These are phyloP conservation scores for Coemansia guatemalensis DNA, from an alignment of 192 early-diverging fungal genomes.

Conservation along the genomic window DNA sequence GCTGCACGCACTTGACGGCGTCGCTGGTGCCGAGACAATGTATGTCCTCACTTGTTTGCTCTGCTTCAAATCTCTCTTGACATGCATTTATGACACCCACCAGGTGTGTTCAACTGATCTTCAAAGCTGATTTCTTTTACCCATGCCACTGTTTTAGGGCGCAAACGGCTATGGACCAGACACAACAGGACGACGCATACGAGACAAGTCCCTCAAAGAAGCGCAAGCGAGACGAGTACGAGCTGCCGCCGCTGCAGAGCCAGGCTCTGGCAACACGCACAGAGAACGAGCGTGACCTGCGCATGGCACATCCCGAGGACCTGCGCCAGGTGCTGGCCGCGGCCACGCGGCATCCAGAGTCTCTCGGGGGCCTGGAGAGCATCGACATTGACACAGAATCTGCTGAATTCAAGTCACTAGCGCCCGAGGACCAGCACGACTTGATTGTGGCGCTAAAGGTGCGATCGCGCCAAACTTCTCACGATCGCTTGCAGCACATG, in stretches of 20 bases:
- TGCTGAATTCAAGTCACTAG: constrained; percentile 67
- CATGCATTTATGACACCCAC: too few relatives aligned
- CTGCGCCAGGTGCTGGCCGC: constrained; percentile 36
- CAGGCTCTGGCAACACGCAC: constrained; percentile 30
- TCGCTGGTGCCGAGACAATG: not conserved
- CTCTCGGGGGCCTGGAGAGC: constrained; percentile 48
- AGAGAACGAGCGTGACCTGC: constrained; percentile 35
- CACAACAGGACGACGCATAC: not conserved
- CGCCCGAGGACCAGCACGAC: constrained; percentile 88
- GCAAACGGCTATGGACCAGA: constrained; percentile 1
- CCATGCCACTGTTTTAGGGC: not conserved
- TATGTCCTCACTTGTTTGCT: not conserved
- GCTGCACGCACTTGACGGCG: constrained; percentile 58
- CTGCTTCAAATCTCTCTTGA: too few relatives aligned
- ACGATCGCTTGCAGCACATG: constrained; percentile 72
- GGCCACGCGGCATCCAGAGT: constrained; percentile 31
- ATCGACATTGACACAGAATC: constrained; percentile 77
- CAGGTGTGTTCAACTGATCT: too few relatives aligned
- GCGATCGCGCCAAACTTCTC: constrained; percentile 76
- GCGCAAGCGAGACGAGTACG: constrained; percentile 56
- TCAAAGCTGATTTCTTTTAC: too few relatives aligned
- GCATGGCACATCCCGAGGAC: constrained; percentile 51
- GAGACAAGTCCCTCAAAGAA: constrained; percentile 36
- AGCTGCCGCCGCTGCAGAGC: constrained; percentile 34
- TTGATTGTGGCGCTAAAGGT: constrained; percentile 86